Conservation (phyloP, 202 grass and related monocot species). For the Panicum hallii region DNA sequence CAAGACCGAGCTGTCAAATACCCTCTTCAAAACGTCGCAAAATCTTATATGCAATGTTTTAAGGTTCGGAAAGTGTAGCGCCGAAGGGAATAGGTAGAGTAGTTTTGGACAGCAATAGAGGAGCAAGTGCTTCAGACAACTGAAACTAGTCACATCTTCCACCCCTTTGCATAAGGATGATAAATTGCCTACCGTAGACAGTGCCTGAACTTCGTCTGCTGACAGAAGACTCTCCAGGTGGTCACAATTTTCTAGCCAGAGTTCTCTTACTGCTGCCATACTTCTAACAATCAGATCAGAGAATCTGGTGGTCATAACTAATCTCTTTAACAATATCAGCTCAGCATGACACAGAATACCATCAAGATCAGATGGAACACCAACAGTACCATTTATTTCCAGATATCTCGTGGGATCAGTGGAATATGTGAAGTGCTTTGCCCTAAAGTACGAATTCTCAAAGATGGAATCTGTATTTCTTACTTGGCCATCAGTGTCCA, state of each 20-base stretch:
- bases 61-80: slow-evolving; percentile 6
- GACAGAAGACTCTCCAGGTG: slow-evolving; percentile 28
- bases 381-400: not conserved
- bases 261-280: slow-evolving; percentile 19
- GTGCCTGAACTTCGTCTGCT: not conserved
- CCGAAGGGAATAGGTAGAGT: not conserved
- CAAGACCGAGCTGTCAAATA: slow-evolving; percentile 5
- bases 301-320: not conserved
- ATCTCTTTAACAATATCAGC: slow-evolving; percentile 24
- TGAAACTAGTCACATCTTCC: slow-evolving; percentile 29
- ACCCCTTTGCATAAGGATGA: slow-evolving; percentile 20
- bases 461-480: not conserved
- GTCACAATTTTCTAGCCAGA: slow-evolving; percentile 31
- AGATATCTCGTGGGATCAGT: not conserved
- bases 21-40: slow-evolving; percentile 36
- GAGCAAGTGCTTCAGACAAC: slow-evolving; percentile 35
- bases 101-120: slow-evolving; percentile 47
- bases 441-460: not conserved
- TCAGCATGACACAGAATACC: slow-evolving; percentile 29
- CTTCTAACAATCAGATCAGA: slow-evolving; percentile 8
- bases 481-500: not conserved
- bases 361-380: slow-evolving; percentile 12
- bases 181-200: not conserved
- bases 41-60: slow-evolving; percentile 20
- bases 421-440: not conserved